A percentile compares a stretch with the other conserved stretches of the same genome.
phyloP scores from a whole-genome alignment of 2,329 filamentous ascomycete genomes.

The Nemania abortiva region DNA sequence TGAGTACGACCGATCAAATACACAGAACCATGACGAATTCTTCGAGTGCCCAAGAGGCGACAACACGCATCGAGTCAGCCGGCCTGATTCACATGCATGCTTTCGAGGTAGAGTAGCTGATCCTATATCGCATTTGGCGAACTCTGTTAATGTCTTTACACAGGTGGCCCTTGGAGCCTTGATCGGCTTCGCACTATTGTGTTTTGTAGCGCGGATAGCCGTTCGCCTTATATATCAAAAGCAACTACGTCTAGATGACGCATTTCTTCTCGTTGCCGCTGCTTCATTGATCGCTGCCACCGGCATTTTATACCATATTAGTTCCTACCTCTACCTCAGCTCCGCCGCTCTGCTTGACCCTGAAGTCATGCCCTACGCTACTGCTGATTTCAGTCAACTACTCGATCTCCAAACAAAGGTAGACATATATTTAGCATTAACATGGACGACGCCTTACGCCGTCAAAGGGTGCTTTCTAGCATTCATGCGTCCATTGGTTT shows the following conservation, averaged over 20 bases:
- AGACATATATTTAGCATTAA: constrained; percentile 40
- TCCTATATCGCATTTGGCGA: too few species aligned
- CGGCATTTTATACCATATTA: constrained; percentile 42
- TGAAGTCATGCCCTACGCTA: constrained; percentile 23
- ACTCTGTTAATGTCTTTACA: too few species aligned
- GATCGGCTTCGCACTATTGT: constrained; percentile 33
- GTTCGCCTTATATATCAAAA: constrained; percentile 40
- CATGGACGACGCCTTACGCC: constrained; percentile 42
- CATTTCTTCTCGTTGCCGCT: constrained; percentile 39
- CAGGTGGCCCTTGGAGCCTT: too few species aligned
- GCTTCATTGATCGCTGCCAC: constrained; percentile 36
- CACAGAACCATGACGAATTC: too few species aligned
- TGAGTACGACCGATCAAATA: too few species aligned
- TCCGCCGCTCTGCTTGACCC: constrained; percentile 38
- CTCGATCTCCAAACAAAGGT: constrained; percentile 39
- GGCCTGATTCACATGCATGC: too few species aligned
- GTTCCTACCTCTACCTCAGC: constrained; percentile 40
- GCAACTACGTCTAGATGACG: constrained; percentile 38
- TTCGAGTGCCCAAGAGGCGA: too few species aligned
- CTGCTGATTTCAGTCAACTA: constrained; percentile 28
- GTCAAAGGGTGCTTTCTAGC: constrained; percentile 44
- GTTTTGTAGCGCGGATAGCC: constrained; percentile 37
- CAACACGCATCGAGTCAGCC: too few species aligned
- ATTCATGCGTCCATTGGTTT: constrained; percentile 41
- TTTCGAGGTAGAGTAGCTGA: too few species aligned